Percentiles rank a stretch among this genome's conserved stretches.
Evolutionary conservation across 2,329 filamentous ascomycete species (phyloP).

Genomic region (Pseudogymnoascus sp.): DNA sequence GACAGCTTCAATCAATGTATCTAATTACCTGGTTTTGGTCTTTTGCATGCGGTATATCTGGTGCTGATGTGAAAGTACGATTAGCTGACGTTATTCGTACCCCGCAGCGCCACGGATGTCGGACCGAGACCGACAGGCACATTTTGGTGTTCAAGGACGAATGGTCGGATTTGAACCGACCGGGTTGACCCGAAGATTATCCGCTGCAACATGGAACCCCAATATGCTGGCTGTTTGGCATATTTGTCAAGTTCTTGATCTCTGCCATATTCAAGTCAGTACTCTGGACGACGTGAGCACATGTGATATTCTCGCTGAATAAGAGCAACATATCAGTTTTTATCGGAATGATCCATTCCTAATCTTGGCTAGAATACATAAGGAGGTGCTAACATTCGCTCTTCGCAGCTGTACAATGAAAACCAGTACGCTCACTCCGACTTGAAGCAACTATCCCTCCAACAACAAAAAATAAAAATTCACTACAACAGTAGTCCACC

Average conservation of each 20-base stretch:
- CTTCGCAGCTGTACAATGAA: neutral
- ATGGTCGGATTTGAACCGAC: neutral
- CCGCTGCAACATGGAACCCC: neutral
- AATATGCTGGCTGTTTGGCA: neutral
- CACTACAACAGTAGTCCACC: conserved; percentile 1
- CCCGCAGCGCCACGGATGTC: neutral
- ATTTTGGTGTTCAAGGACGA: neutral
- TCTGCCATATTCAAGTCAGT: neutral
- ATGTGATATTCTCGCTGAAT: neutral
- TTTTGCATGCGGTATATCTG: neutral
- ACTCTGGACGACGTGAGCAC: neutral
- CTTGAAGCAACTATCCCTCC: neutral
- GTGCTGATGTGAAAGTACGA: neutral
- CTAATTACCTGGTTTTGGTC: neutral
- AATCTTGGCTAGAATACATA: conserved; percentile 6
- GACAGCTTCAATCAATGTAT: neutral
- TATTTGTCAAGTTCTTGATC: neutral
- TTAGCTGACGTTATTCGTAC: neutral
- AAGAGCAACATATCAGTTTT: neutral
- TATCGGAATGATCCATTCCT: neutral
- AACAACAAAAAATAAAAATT: neutral
- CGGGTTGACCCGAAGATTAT: neutral
- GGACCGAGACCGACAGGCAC: neutral
- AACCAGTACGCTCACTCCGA: neutral
- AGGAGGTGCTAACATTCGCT: conserved; percentile 1